These are phyloP conservation scores for Entomortierella chlamydospora DNA, from an alignment of 192 early-diverging fungal genomes.

Conservation along the genomic window DNA sequence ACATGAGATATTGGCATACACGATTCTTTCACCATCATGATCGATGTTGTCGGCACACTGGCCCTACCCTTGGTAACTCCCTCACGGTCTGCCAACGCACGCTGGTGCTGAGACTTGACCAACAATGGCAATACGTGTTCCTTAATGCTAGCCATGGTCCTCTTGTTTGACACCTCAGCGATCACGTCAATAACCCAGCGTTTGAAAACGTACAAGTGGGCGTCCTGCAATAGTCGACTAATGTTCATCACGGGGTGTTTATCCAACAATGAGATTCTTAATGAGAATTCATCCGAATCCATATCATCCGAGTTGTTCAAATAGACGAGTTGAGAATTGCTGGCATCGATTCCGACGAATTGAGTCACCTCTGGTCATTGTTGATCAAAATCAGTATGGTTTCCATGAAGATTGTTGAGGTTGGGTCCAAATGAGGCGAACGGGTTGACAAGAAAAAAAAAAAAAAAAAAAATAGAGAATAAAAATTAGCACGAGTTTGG, in stretches of 20 bases:
- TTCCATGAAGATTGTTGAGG: background rate
- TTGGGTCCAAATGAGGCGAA: background rate
- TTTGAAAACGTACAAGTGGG: conserved; percentile 94
- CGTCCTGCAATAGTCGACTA: conserved; percentile 86
- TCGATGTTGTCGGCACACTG: background rate
- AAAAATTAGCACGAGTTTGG: conserved; percentile 15
- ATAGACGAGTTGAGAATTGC: conserved; percentile 59
- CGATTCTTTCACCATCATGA: background rate
- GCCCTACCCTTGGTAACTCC: conserved; percentile 70
- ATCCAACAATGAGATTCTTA: conserved; percentile 65
- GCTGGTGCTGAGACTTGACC: conserved; percentile 86
- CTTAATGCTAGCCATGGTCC: conserved; percentile 78
- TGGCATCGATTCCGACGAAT: conserved; percentile 64
- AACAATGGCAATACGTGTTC: conserved; percentile 89
- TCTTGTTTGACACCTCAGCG: conserved; percentile 60
- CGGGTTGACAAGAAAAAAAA: background rate
- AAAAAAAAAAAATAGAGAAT: conserved; percentile 6
- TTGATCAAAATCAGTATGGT: background rate
- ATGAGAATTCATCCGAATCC: conserved; percentile 52
- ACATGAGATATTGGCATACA: too few relatives aligned
- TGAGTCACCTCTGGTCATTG: conserved; percentile 48
- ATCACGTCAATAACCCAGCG: conserved; percentile 93
- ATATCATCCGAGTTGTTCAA: conserved; percentile 54
- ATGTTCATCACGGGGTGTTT: conserved; percentile 87
- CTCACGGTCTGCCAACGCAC: conserved; percentile 72